phyloP scores from a whole-genome alignment of 2,329 filamentous ascomycete species.

The Venturia carpophila region DNA sequence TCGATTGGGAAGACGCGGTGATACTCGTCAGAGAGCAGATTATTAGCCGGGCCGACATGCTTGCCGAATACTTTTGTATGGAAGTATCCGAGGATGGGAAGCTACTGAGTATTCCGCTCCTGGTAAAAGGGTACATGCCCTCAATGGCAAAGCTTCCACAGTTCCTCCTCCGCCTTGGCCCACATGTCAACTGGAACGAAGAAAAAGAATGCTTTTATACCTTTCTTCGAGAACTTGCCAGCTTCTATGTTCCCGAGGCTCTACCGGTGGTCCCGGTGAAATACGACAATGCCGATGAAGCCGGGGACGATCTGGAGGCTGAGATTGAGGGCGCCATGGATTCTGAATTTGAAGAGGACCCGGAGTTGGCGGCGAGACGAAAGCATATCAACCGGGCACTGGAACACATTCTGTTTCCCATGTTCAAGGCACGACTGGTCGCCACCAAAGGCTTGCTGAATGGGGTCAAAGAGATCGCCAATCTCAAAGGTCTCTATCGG shows the following conservation, averaged over 20 bases:
- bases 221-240: constrained; percentile 78
- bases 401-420: constrained; percentile 84
- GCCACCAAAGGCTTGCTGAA: constrained; percentile 71
- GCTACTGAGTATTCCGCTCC: constrained; percentile 68
- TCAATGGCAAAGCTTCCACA: constrained; percentile 77
- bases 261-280: constrained; percentile 47
- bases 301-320: constrained; percentile 33
- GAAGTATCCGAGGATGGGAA: constrained; percentile 72
- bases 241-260: constrained; percentile 84
- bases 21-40: constrained; percentile 60
- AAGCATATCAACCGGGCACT: constrained; percentile 65
- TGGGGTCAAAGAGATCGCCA: constrained; percentile 77
- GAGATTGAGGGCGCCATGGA: constrained; percentile 19
- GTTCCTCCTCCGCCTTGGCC: constrained; percentile 81
- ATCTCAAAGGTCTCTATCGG: constrained; percentile 83
- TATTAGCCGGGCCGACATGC: constrained; percentile 71
- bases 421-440: constrained; percentile 73
- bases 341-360: constrained; percentile 28
- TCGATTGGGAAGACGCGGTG: constrained; percentile 60
- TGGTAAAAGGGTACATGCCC: constrained; percentile 84
- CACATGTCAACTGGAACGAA: constrained; percentile 75
- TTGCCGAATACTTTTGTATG: constrained; percentile 85
- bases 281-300: constrained; percentile 37
- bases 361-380: constrained; percentile 45
- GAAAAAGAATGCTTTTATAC: constrained; percentile 81